Evolutionary conservation across 108 stramenopile species (phyloP).

Genomic region (Poteriospumella lacustris): DNA sequence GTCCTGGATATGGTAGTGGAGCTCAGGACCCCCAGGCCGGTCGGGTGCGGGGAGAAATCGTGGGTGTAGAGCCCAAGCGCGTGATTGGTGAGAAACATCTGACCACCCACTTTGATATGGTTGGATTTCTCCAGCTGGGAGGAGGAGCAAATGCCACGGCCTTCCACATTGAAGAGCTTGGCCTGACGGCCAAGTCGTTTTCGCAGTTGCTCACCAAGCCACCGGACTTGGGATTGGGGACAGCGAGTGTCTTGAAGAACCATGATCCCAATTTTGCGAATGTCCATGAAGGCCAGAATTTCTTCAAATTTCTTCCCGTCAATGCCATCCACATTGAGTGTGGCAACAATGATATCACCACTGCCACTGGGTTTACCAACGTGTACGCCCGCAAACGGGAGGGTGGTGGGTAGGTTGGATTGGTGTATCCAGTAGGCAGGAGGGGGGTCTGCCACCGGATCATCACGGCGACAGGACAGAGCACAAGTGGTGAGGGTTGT

Average conservation of each 20-base stretch:
- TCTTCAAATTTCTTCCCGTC: not conserved
- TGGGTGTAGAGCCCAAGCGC: not conserved
- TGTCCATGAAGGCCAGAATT: not conserved
- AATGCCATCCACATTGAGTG: not conserved
- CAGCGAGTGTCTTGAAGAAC: not conserved
- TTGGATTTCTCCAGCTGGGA: not conserved
- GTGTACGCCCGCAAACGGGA: not conserved
- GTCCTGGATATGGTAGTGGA: not conserved
- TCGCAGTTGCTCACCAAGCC: not conserved
- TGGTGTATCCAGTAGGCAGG: not conserved
- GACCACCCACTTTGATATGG: not conserved
- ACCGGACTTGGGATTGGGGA: not conserved
- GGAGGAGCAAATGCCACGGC: not conserved
- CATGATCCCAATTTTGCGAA: not conserved
- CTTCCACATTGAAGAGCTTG: constrained; percentile 2
- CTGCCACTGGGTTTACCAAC: not conserved
- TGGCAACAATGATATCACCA: not conserved
- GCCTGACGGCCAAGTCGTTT: not conserved
- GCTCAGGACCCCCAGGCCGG: not conserved
- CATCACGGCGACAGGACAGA: not conserved
- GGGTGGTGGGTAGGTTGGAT: not conserved
- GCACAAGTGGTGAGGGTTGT: not conserved
- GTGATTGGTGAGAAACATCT: not conserved
- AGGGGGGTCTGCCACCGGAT: not conserved
- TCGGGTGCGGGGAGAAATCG: not conserved